phyloP scores from a whole-genome alignment of 2,329 filamentous ascomycete genomes.

The Dendrostoma leiphaemia region DNA sequence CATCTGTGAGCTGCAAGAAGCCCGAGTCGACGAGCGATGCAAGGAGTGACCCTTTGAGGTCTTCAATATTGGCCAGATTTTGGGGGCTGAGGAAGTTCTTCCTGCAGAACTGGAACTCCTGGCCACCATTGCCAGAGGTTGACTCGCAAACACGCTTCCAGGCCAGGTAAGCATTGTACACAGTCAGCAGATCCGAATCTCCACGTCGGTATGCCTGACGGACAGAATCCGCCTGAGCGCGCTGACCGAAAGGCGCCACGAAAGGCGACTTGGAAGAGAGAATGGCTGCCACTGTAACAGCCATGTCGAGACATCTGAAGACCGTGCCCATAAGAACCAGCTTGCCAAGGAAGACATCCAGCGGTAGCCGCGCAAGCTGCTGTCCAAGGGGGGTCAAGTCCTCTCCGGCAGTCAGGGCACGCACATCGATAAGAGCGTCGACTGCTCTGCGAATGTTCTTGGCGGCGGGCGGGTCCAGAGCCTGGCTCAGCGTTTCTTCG shows the following conservation, averaged over 20 bases:
- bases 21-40: constrained; percentile 83
- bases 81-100: constrained; percentile 94
- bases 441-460: constrained; percentile 94
- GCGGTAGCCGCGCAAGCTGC: constrained; percentile 82
- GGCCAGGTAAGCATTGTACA: constrained; percentile 87
- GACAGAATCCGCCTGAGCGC: constrained; percentile 77
- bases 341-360: constrained; percentile 95
- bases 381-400: constrained; percentile 83
- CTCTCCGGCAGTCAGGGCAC: constrained; percentile 77
- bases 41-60: constrained; percentile 88
- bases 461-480: constrained; percentile 82
- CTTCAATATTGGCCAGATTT: constrained; percentile 87
- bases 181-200: constrained; percentile 87
- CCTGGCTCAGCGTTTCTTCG: constrained; percentile 82
- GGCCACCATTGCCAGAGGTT: constrained; percentile 52
- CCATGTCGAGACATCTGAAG: constrained; percentile 89
- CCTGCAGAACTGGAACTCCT: constrained; percentile 86
- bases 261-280: constrained; percentile 95
- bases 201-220: constrained; percentile 77
- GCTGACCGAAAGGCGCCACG: constrained; percentile 79
- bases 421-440: constrained; percentile 89
- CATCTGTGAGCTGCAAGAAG: constrained; percentile 70
- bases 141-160: constrained; percentile 83
- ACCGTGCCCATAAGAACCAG: constrained; percentile 82
- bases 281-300: constrained; percentile 88